Conservation (phyloP, 345 rosid genomes). For the Populus alba region DNA sequence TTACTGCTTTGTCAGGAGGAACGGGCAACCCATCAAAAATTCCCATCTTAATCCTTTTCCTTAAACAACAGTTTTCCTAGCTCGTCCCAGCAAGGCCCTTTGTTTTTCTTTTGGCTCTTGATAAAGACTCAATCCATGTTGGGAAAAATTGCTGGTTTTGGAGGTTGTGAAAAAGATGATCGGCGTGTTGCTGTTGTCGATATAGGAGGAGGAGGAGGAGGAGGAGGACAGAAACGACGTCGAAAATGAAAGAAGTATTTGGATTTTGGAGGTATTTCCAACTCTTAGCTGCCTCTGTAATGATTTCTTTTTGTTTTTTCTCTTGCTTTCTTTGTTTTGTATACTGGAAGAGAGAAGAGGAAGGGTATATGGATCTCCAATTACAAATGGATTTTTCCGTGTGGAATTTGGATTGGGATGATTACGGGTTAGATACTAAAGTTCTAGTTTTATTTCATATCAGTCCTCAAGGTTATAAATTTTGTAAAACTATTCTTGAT, state of each 20-base stretch:
- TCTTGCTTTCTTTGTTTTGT: too few species aligned
- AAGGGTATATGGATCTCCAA: neutral
- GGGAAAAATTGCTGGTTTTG: neutral
- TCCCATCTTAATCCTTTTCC: slow-evolving; percentile 52
- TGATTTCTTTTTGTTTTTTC: neutral
- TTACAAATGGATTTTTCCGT: neutral
- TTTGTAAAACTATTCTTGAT: neutral
- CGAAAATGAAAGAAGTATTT: neutral
- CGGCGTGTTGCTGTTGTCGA: neutral
- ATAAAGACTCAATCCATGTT: neutral
- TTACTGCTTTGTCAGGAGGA: slow-evolving; percentile 78
- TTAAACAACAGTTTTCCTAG: slow-evolving; percentile 13
- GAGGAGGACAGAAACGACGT: neutral
- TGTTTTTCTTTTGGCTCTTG: neutral
- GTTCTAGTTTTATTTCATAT: neutral
- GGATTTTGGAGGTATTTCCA: neutral
- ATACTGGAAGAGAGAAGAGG: too few species aligned
- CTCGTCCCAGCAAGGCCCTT: slow-evolving; percentile 12
- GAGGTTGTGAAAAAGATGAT: neutral
- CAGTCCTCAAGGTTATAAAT: neutral
- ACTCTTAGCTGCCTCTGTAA: neutral
- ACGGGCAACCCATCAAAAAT: slow-evolving; percentile 88
- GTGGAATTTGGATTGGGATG: neutral
- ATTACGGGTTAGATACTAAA: neutral
- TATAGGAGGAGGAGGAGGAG: neutral